Percentiles rank a stretch among this genome's conserved stretches.
phyloP scores from a whole-genome alignment of 805 yeast genomes.

The Babjeviella inositovora region DNA sequence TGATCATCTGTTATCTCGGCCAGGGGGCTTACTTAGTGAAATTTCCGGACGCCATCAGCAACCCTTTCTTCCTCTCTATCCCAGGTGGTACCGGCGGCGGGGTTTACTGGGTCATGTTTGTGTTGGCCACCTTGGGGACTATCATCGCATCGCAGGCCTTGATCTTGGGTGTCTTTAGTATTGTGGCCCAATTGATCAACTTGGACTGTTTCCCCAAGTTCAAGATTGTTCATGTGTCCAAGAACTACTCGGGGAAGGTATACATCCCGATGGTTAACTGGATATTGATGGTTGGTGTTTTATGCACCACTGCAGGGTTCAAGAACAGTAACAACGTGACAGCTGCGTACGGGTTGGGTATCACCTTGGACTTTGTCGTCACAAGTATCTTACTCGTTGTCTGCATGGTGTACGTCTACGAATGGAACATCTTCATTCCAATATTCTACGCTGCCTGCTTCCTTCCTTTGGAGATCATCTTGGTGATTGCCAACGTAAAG shows the following conservation, averaged over 20 bases:
- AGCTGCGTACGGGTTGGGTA: constrained; percentile 46
- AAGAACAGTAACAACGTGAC: constrained; percentile 30
- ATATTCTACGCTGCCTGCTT: constrained; percentile 18
- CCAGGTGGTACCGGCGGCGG: constrained; percentile 30
- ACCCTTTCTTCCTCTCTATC: constrained; percentile 29
- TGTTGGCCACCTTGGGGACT: constrained; percentile 34
- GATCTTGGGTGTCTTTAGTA: constrained; percentile 36
- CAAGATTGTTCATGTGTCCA: constrained; percentile 25
- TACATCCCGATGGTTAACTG: constrained; percentile 35
- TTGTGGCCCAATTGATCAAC: constrained; percentile 32
- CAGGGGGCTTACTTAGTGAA: constrained; percentile 32
- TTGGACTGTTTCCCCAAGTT: constrained; percentile 38
- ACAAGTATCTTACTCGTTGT: constrained; percentile 29
- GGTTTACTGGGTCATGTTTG: constrained; percentile 33
- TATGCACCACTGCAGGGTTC: constrained; percentile 34
- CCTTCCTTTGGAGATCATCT: constrained; percentile 26
- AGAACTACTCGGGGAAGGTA: constrained; percentile 27
- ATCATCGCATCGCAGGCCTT: constrained; percentile 48
- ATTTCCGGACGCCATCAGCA: constrained; percentile 19
- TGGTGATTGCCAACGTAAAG: constrained; percentile 29
- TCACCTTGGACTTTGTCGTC: constrained; percentile 34
- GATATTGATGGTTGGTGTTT: constrained; percentile 32
- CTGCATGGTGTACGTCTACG: constrained; percentile 27
- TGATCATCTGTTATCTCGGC: constrained; percentile 38
- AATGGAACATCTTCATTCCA: constrained; percentile 15